phyloP scores from a whole-genome alignment of 2,329 filamentous ascomycete genomes.

The Pseudomassariella vexata region DNA sequence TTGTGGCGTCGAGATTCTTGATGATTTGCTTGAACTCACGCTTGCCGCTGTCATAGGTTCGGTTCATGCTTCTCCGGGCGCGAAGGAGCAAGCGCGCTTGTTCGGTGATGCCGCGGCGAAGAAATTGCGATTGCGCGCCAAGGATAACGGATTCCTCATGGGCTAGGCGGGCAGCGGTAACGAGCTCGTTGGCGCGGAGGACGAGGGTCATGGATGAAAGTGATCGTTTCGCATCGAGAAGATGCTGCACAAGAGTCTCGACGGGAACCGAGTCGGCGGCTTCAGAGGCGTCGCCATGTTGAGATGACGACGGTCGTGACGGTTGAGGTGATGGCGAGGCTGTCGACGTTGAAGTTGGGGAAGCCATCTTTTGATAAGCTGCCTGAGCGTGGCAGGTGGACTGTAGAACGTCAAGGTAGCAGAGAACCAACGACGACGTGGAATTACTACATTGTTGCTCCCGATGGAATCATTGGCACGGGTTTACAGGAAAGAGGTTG shows the following conservation, averaged over 20 bases:
- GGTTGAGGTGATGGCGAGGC: conserved; percentile 16
- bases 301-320: conserved; percentile 16
- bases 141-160: conserved; percentile 76
- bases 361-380: conserved; percentile 8
- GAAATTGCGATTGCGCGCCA: conserved; percentile 62
- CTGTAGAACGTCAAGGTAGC: conserved; percentile 4
- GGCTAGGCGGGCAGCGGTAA: conserved; percentile 66
- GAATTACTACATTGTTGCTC: conserved; percentile 8
- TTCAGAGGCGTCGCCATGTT: conserved; percentile 25
- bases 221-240: conserved; percentile 82
- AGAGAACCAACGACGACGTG: conserved; percentile 3
- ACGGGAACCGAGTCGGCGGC: conserved; percentile 44
- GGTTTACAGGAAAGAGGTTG: no score
- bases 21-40: conserved; percentile 58
- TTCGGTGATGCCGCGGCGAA: conserved; percentile 55
- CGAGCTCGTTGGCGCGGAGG: conserved; percentile 80
- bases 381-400: not conserved
- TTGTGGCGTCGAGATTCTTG: conserved; percentile 59
- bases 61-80: conserved; percentile 45
- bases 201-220: conserved; percentile 79
- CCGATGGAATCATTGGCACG: conserved; percentile 4
- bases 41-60: conserved; percentile 52
- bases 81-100: conserved; percentile 47
- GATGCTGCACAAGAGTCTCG: conserved; percentile 75
- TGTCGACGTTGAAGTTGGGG: conserved; percentile 6